Evolutionary conservation across 2,329 filamentous ascomycete species (phyloP).

Genomic region (Gremmenia infestans): DNA sequence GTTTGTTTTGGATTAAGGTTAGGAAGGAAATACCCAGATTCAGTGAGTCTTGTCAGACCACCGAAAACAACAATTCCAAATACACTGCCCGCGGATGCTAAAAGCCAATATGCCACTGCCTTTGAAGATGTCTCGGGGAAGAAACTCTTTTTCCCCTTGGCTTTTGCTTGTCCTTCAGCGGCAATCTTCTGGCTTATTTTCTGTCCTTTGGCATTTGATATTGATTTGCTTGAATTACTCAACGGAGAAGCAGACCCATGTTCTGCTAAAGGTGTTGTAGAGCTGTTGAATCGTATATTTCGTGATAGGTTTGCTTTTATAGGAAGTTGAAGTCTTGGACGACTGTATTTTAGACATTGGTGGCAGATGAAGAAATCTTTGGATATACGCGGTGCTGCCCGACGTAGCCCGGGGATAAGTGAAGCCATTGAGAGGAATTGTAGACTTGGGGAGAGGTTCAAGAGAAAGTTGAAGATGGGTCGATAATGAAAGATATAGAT

Average conservation of each 20-base stretch:
- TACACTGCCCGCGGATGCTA: constrained; percentile 86
- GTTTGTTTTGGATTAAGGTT: neutral
- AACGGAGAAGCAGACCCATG: constrained; percentile 17
- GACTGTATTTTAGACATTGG: constrained; percentile 24
- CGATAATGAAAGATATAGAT: constrained; percentile 7
- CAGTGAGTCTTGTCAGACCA: constrained; percentile 86
- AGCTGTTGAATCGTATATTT: constrained; percentile 30
- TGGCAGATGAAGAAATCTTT: constrained; percentile 30
- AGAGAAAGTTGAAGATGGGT: constrained; percentile 7
- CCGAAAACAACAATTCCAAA: constrained; percentile 97
- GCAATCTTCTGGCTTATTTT: constrained; percentile 1
- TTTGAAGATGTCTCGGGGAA: constrained; percentile 59
- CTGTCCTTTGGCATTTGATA: constrained; percentile 11
- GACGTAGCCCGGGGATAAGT: constrained; percentile 26
- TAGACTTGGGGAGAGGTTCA: constrained; percentile 3
- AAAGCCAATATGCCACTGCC: constrained; percentile 82
- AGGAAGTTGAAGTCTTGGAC: constrained; percentile 14
- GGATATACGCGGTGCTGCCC: constrained; percentile 25
- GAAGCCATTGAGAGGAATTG: constrained; percentile 27
- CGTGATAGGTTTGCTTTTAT: constrained; percentile 18
- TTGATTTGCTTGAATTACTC: constrained; percentile 21
- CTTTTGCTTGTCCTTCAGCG: constrained; percentile 3
- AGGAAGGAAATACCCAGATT: constrained; percentile 71
- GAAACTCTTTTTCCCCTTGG: constrained; percentile 14
- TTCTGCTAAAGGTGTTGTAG: constrained; percentile 13